phyloP scores from a whole-genome alignment of 768 basidiomycete species.

The Mycena alexandri region DNA sequence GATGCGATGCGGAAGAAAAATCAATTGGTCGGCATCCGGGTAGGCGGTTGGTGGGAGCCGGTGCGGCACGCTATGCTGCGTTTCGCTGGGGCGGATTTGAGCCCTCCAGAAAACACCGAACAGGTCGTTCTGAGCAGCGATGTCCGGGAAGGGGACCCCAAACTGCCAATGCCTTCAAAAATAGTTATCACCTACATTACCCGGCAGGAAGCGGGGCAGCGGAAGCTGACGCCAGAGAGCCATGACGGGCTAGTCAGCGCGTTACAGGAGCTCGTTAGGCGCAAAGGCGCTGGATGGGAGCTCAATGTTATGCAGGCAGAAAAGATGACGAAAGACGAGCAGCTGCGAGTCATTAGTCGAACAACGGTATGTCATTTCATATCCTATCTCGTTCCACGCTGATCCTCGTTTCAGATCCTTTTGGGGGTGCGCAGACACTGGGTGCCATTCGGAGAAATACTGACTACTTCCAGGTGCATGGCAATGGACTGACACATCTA shows the following conservation, averaged over 20 bases:
- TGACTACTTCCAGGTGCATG: slow-evolving; percentile 53
- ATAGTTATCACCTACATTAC: slow-evolving; percentile 81
- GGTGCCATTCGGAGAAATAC: no score
- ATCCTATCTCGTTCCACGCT: background rate
- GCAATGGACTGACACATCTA: slow-evolving; percentile 88
- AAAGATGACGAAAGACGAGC: slow-evolving; percentile 79
- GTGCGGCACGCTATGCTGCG: slow-evolving; percentile 73
- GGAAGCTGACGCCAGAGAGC: slow-evolving; percentile 67
- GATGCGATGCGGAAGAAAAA: slow-evolving; percentile 57
- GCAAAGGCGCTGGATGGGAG: slow-evolving; percentile 65
- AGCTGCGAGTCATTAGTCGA: slow-evolving; percentile 71
- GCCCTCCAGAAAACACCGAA: slow-evolving; percentile 38
- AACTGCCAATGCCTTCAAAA: slow-evolving; percentile 57
- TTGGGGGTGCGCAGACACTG: slow-evolving; percentile 60
- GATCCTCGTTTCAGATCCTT: slow-evolving; percentile 61
- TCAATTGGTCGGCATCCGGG: slow-evolving; percentile 52
- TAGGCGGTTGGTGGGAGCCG: slow-evolving; percentile 85
- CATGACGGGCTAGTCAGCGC: slow-evolving; percentile 67
- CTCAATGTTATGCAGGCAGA: slow-evolving; percentile 74
- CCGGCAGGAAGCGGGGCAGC: slow-evolving; percentile 66
- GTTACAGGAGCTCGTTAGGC: slow-evolving; percentile 62
- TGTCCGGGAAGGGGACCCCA: slow-evolving; percentile 42
- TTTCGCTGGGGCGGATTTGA: slow-evolving; percentile 67
- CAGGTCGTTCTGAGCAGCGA: slow-evolving; percentile 21
- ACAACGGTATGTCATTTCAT: slow-evolving; percentile 67